Evolutionary conservation across 2,329 filamentous ascomycete genomes (phyloP).

Genomic region (Zasmidium cellare): DNA sequence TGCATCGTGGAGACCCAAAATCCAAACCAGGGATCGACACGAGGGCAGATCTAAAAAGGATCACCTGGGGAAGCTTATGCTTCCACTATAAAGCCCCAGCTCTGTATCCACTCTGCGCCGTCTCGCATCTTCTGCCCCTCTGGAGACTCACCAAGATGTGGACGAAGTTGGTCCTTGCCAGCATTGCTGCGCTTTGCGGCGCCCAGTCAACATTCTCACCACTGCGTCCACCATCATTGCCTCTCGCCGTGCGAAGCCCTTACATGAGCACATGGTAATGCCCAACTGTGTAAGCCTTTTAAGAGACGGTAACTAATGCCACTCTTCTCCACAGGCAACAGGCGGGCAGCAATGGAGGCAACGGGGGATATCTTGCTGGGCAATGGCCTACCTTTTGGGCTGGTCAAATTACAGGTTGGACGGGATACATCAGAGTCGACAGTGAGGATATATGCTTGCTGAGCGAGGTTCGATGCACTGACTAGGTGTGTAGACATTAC

Average conservation of each 20-base stretch:
- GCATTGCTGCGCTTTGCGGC: background rate
- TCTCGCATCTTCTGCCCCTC: background rate
- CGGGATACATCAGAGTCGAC: constrained; percentile 66
- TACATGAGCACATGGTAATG: background rate
- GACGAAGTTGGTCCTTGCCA: background rate
- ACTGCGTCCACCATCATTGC: background rate
- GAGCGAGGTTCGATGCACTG: constrained; percentile 25
- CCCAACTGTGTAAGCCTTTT: too few species aligned
- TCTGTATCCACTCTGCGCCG: background rate
- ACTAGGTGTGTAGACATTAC: background rate
- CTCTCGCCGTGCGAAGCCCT: background rate
- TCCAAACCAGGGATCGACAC: background rate
- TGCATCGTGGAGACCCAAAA: background rate
- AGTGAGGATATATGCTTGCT: constrained; percentile 34
- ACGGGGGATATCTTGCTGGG: constrained; percentile 61
- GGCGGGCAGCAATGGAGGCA: constrained; percentile 58
- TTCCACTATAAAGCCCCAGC: background rate
- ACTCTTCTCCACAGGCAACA: too few species aligned
- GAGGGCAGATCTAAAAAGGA: background rate
- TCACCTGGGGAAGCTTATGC: background rate
- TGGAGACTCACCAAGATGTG: background rate
- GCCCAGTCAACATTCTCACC: background rate
- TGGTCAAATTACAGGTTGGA: constrained; percentile 61
- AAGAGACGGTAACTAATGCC: too few species aligned
- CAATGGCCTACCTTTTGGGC: constrained; percentile 66